Evolutionary conservation across 2,329 filamentous ascomycete genomes (phyloP).

Genomic region (Bimuria novae-zelandiae): DNA sequence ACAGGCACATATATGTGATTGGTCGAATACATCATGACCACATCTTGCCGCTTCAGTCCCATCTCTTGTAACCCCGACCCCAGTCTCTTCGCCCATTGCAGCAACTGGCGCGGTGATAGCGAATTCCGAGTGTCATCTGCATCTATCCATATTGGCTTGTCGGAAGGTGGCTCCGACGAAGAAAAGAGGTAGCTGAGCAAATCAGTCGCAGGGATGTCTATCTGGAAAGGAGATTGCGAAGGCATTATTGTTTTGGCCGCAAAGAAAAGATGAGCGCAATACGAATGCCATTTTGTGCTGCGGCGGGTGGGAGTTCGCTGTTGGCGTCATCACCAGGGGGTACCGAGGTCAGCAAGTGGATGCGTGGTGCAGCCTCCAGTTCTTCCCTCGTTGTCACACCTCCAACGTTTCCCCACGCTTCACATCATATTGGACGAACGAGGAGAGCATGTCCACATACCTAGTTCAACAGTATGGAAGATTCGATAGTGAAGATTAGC

Average conservation of each 20-base stretch:
- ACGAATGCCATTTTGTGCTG: neutral
- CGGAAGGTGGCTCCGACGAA: conserved; percentile 37
- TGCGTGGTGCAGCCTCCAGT: no score
- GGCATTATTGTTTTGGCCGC: conserved; percentile 43
- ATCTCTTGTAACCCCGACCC: conserved; percentile 54
- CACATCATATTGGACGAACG: no score
- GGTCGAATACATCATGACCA: conserved; percentile 59
- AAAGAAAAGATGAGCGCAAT: neutral
- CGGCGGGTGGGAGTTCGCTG: neutral
- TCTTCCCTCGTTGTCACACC: no score
- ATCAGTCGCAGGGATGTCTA: conserved; percentile 55
- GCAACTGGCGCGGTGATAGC: conserved; percentile 54
- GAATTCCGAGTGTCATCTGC: conserved; percentile 51
- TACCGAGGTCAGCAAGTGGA: conserved; percentile 1
- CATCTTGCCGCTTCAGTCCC: conserved; percentile 55
- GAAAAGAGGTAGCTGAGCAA: conserved; percentile 46
- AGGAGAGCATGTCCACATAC: no score
- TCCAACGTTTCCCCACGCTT: no score
- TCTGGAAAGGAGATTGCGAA: conserved; percentile 52
- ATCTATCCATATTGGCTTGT: conserved; percentile 60
- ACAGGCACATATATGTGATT: conserved; percentile 62
- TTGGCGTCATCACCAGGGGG: conserved; percentile 3
- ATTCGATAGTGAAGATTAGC: no score
- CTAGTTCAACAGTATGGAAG: no score
- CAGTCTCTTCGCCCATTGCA: conserved; percentile 59